Evolutionary conservation across 805 yeast species (phyloP).

Genomic region (Metschnikowia dekortorum): DNA sequence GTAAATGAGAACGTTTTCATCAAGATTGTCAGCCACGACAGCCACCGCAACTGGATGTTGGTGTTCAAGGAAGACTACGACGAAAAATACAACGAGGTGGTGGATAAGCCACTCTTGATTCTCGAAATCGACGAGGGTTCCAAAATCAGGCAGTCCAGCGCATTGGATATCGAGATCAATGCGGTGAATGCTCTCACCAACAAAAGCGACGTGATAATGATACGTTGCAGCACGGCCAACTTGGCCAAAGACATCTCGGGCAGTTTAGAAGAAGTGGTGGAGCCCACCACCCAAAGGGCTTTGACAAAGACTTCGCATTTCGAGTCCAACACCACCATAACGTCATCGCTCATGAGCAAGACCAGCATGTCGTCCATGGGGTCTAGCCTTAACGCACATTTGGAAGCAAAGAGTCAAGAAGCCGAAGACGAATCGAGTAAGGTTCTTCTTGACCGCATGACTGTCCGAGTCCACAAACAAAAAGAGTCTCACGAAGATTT

Average conservation of each 20-base stretch:
- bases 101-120: conserved; percentile 35
- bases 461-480: conserved; percentile 36
- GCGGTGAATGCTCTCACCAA: conserved; percentile 29
- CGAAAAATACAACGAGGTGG: conserved; percentile 23
- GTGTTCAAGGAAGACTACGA: conserved; percentile 39
- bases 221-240: conserved; percentile 30
- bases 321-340: conserved; percentile 26
- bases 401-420: not conserved
- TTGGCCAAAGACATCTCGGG: conserved; percentile 22
- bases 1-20: conserved; percentile 32
- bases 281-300: conserved; percentile 13
- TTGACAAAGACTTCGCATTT: conserved; percentile 10
- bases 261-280: conserved; percentile 27
- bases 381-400: conserved; percentile 16
- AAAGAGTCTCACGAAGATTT: conserved; percentile 25
- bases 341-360: conserved; percentile 38
- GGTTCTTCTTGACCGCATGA: conserved; percentile 27
- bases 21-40: conserved; percentile 36
- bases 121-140: conserved; percentile 26
- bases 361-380: conserved; percentile 19
- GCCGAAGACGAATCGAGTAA: not conserved
- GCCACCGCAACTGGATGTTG: conserved; percentile 33
- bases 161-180: conserved; percentile 36
- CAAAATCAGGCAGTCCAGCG: conserved; percentile 30
- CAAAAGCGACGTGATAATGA: conserved; percentile 26